Conservation (phyloP, 306 rosid species). For the Pyrus bretschneideri region DNA sequence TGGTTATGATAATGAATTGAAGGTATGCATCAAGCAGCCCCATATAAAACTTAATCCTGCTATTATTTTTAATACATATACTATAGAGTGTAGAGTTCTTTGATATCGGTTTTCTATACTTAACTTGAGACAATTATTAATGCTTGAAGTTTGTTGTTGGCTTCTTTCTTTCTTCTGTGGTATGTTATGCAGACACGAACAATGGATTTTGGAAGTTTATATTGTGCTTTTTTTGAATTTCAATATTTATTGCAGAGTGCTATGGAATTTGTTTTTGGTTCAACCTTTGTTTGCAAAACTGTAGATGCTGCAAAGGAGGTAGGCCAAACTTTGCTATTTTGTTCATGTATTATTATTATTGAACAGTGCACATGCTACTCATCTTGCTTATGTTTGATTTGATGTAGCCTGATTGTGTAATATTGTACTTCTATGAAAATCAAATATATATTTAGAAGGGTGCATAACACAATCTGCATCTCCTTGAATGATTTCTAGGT, state of each 20-base stretch:
- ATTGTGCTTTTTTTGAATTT: background rate
- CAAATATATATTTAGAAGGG: background rate
- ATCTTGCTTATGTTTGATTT: background rate
- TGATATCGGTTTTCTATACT: background rate
- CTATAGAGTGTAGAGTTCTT: background rate
- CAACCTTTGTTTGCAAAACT: conserved; percentile 89
- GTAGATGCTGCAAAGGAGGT: conserved; percentile 90
- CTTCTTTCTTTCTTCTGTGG: background rate
- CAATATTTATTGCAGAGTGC: conserved; percentile 53
- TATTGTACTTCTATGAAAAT: background rate
- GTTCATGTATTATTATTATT: background rate
- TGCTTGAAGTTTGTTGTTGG: background rate
- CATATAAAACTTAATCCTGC: background rate
- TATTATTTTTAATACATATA: background rate
- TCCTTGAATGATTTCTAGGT: conserved; percentile 48
- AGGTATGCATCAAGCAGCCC: conserved; percentile 37
- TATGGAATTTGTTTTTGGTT: conserved; percentile 89
- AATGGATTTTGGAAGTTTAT: background rate
- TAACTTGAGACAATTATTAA: background rate
- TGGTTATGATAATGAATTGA: conserved; percentile 76
- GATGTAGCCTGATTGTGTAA: background rate
- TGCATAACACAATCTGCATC: conserved; percentile 18
- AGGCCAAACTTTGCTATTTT: conserved; percentile 17
- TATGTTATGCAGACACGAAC: background rate
- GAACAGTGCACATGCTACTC: background rate